Conservation (phyloP, 2,329 filamentous ascomycete genomes). For the Penicillium sp. region DNA sequence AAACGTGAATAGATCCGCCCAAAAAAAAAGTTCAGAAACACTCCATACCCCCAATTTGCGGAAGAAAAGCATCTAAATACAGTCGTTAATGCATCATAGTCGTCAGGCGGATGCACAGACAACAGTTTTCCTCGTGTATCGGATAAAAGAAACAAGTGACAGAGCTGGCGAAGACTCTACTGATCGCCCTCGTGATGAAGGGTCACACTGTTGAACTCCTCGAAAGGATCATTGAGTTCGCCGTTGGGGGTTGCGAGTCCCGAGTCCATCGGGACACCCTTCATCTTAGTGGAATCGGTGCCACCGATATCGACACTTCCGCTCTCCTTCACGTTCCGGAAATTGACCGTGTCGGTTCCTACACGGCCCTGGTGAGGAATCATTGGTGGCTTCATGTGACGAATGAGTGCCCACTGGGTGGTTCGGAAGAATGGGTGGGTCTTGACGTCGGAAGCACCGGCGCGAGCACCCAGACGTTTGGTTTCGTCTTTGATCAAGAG, state of each 20-base stretch:
- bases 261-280: slow-evolving; percentile 84
- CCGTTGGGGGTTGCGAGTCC: slow-evolving; percentile 81
- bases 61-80: slow-evolving; percentile 25
- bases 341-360: slow-evolving; percentile 92
- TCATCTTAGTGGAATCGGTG: slow-evolving; percentile 51
- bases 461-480: slow-evolving; percentile 85
- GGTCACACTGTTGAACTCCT: slow-evolving; percentile 98
- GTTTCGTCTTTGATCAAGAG: slow-evolving; percentile 98
- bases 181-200: slow-evolving; percentile 88
- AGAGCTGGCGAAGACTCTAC: slow-evolving; percentile 9
- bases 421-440: slow-evolving; percentile 92
- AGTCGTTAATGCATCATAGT: slow-evolving; percentile 38
- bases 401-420: slow-evolving; percentile 94
- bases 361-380: slow-evolving; percentile 80
- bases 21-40: slow-evolving; percentile 22
- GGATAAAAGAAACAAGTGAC: slow-evolving; percentile 14
- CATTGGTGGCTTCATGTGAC: slow-evolving; percentile 97
- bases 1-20: slow-evolving; percentile 9
- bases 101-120: slow-evolving; percentile 31
- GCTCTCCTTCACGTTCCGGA: slow-evolving; percentile 96
- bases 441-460: slow-evolving; percentile 96
- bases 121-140: slow-evolving; percentile 16
- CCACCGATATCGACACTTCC: slow-evolving; percentile 75
- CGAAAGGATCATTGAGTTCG: slow-evolving; percentile 85
- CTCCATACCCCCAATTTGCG: slow-evolving; percentile 25